Evolutionary conservation across 2,329 filamentous ascomycete species (phyloP).

Genomic region (Venturia carpophila): DNA sequence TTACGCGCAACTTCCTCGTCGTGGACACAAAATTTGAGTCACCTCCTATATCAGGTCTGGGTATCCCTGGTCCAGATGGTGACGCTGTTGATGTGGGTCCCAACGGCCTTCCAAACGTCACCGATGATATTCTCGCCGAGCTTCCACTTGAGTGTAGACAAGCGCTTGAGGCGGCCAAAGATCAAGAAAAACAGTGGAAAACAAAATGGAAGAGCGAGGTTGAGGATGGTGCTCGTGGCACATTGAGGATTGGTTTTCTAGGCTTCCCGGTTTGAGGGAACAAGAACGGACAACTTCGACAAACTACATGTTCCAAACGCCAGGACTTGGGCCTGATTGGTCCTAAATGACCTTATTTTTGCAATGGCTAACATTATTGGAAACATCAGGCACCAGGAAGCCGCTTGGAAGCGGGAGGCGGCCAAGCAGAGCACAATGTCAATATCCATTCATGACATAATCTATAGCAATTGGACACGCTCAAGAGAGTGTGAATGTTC

Average conservation of each 20-base stretch:
- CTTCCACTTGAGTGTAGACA: conserved; percentile 62
- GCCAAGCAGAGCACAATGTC: neutral
- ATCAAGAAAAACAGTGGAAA: conserved; percentile 64
- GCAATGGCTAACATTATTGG: neutral
- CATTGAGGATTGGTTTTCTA: conserved; percentile 41
- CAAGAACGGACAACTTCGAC: neutral
- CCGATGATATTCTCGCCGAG: conserved; percentile 57
- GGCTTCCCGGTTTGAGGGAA: conserved; percentile 40
- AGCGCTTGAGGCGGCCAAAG: conserved; percentile 61
- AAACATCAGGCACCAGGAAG: neutral
- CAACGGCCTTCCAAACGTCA: conserved; percentile 54
- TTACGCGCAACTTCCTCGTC: conserved; percentile 55
- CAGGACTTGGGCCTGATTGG: neutral
- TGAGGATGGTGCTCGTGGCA: conserved; percentile 42
- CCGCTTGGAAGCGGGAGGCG: neutral
- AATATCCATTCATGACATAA: neutral
- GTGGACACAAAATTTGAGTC: conserved; percentile 53
- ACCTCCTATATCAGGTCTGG: conserved; percentile 50
- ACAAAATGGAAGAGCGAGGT: conserved; percentile 64
- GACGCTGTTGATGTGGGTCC: conserved; percentile 41
- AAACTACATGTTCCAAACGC: neutral
- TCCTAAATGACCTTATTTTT: neutral
- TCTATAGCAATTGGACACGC: neutral
- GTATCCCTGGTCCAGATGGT: conserved; percentile 52
- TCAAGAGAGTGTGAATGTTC: neutral